Evolutionary conservation across 192 early-diverging fungal genomes (phyloP), one percentile per base, ranked within the genome.

Genomic region (Phlyctochytrium bullatum): DNA sequence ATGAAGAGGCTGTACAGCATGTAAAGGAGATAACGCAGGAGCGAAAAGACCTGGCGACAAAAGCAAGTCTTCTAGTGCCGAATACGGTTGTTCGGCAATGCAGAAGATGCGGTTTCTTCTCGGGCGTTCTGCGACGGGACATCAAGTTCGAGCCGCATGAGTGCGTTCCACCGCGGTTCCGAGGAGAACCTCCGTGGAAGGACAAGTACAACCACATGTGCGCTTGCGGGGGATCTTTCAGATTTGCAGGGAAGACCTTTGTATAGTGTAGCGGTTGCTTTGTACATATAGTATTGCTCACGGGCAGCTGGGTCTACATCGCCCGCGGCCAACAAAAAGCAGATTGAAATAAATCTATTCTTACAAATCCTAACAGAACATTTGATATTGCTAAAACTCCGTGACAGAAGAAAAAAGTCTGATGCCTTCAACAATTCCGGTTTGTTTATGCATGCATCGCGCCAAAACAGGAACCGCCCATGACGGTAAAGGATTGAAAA

Each of bases 131-230:
- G 12, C 16, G 54, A 28, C 4, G 6, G 16, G 54, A 28, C 6
- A 27, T 57, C 14, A 25, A 20, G 54, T 14, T 14, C 6, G 20
- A 47, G 20, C 10, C 6, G 40, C 40, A 14, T 6, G 40, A 14
- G 40, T n/a, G n/a, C n/a, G 40, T 20, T 47, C 40, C 40, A 47
- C 10, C 6, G 40, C 20, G 6, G 40, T 47, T 47, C 40, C 20
- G 25, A 57, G 54, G 54, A 24, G 20, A 25, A 28, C 20, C 10
- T 6, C 54, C 54, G 54, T 57, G 54, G 54, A 57, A 57, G 54
- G 54, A 25, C 6, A 10, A 25, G 27, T 57, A 24, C 25, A 25
- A 20, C 20, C 54, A 27, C 4, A 10, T 24, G 10, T 57, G 54
- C 54, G 14, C 25, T 10, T 57, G 54, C 27, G 54, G 54, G 6